Base-by-base conservation (phyloP, 106 monocot species). In the Posidonia australis region DNA sequence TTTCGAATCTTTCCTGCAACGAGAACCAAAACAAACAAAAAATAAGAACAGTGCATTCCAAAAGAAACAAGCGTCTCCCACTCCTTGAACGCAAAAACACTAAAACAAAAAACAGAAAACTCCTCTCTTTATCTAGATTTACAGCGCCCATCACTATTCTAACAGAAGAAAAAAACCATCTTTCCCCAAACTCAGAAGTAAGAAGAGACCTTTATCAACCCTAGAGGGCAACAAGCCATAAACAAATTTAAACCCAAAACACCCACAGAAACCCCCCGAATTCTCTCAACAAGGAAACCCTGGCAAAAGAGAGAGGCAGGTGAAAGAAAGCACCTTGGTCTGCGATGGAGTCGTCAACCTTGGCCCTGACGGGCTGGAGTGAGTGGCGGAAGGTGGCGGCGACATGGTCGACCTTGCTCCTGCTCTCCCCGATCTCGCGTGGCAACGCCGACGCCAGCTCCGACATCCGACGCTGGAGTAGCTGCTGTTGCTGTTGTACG, bases 1-100 rank as follows among this genome's bases (percentile, higher is more conserved):
- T 58, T 58, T 13, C 26, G 30, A 58, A 58, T 13, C 9, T 26
- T 58, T 28, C 11, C 57, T 58, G 57, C 57, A 58, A 58, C 14
- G 0, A 58, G 13, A 57, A 27, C 16, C 26, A 30, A 26, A 29
- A 29, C 10, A 28, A 17, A 25, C 24, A 28, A 17, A 11, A 28
- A 30, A 27, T 54, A 23, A 19, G 1, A 54, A 22, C 3, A 10
- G 3, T 21, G 13, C 14, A 28, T 26, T 53, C 23, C 23, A 10
- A 53, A 53, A 10, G 5, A 10, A 19, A 7, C 19, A 53, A 24
- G 1, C 19, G 23, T 21, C 23, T 21, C 19, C 53, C 53, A 9
- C n/a, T 53, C 10, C 23, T 10, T 5, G 4, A 10, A 10, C 3
- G 17, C 9, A 12, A 53, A 22, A 53, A 53, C 11, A 23, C 2